These are phyloP conservation scores for Emergomyces orientalis DNA, from an alignment of 2,329 filamentous ascomycete genomes.

Conservation along the genomic window DNA sequence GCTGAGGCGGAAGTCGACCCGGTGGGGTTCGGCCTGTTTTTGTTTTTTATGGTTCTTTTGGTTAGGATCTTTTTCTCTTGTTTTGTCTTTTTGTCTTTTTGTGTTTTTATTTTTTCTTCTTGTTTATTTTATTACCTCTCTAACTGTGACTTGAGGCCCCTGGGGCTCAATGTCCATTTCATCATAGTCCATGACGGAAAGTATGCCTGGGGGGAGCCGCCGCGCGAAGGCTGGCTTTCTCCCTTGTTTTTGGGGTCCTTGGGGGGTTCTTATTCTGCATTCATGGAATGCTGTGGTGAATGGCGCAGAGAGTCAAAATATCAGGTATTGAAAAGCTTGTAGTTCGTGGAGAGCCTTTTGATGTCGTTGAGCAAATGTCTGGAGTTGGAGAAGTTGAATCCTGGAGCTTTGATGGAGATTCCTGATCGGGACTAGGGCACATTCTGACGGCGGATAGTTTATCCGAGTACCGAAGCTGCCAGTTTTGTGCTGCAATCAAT, in stretches of 20 bases:
- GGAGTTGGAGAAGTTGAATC: background rate
- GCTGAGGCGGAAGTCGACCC: conserved; percentile 84
- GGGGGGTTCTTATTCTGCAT: background rate
- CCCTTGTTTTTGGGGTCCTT: background rate
- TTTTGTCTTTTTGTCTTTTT: conserved; percentile 9
- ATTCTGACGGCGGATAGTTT: background rate
- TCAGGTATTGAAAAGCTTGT: background rate
- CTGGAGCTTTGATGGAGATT: background rate
- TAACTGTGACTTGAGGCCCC: conserved; percentile 41
- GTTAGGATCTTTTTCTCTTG: background rate
- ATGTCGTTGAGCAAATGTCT: background rate
- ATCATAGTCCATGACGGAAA: conserved; percentile 33
- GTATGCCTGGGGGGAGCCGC: background rate
- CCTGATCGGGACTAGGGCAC: background rate
- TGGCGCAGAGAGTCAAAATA: background rate
- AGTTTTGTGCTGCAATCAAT: too few species aligned
- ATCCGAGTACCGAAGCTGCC: background rate
- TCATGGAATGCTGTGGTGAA: background rate
- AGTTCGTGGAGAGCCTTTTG: background rate
- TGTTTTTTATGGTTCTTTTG: background rate
- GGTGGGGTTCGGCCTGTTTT: conserved; percentile 61
- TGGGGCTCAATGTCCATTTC: conserved; percentile 40
- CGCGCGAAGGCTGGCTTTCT: conserved; percentile 2
- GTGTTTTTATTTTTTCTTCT: conserved; percentile 1
- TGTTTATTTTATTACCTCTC: conserved; percentile 29